Conservation (phyloP, 2,329 filamentous ascomycete species). For the Emergomyces orientalis region DNA sequence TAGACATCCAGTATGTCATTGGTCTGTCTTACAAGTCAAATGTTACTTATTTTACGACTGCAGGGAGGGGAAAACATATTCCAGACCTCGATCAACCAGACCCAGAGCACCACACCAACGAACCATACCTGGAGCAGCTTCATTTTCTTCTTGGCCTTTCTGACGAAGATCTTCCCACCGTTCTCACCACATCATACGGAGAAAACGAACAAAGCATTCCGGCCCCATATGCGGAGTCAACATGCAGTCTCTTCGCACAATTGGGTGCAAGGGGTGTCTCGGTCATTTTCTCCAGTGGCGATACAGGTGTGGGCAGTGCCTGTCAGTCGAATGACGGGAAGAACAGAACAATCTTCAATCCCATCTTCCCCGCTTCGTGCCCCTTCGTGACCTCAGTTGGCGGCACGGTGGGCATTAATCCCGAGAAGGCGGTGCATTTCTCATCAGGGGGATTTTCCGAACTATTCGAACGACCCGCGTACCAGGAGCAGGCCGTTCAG, state of each 20-base stretch:
- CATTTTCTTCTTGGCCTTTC: slow-evolving; percentile 49
- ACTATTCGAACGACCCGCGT: slow-evolving; percentile 40
- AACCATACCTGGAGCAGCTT: slow-evolving; percentile 58
- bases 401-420: slow-evolving; percentile 45
- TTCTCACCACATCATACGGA: slow-evolving; percentile 61
- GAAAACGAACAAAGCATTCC: slow-evolving; percentile 58
- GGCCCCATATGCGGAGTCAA: slow-evolving; percentile 48
- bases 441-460: slow-evolving; percentile 44
- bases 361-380: slow-evolving; percentile 49
- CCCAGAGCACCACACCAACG: slow-evolving; percentile 44
- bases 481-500: slow-evolving; percentile 38
- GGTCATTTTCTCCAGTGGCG: slow-evolving; percentile 56
- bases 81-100: slow-evolving; percentile 40
- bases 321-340: slow-evolving; percentile 49
- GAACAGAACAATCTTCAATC: slow-evolving; percentile 43
- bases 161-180: slow-evolving; percentile 49
- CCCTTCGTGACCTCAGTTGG: slow-evolving; percentile 57
- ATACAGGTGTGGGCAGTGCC: slow-evolving; percentile 49
- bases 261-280: slow-evolving; percentile 58
- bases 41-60: slow-evolving; percentile 49
- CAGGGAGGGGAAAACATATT: slow-evolving; percentile 45
- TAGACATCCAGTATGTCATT: slow-evolving; percentile 55
- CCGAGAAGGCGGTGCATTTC: slow-evolving; percentile 42
- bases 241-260: slow-evolving; percentile 55
- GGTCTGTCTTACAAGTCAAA: slow-evolving; percentile 47